These are phyloP conservation scores for Penicillium sp. DNA, from an alignment of 2,329 filamentous ascomycete genomes.

Conservation along the genomic window DNA sequence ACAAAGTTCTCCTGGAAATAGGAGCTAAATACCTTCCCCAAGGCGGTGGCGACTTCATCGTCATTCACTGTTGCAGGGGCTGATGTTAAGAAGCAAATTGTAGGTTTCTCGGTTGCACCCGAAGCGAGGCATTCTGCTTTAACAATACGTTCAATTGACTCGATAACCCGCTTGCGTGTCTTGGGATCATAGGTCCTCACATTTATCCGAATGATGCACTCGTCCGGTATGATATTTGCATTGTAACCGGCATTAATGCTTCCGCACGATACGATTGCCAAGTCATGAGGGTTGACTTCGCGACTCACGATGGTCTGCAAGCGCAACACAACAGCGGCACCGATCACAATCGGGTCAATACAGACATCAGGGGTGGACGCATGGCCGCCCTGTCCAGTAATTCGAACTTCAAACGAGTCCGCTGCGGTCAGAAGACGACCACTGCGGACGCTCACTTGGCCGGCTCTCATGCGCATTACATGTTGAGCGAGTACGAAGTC, in stretches of 20 bases:
- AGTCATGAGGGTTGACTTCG: conserved; percentile 41
- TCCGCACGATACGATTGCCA: conserved; percentile 47
- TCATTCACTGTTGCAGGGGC: background rate
- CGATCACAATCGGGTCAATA: conserved; percentile 51
- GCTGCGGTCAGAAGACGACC: conserved; percentile 38
- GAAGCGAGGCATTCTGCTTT: background rate
- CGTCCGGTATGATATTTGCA: conserved; percentile 49
- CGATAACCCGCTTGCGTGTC: background rate
- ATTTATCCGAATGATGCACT: conserved; percentile 43
- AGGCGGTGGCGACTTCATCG: background rate
- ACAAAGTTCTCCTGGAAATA: background rate
- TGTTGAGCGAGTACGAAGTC: conserved; percentile 58
- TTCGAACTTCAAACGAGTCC: conserved; percentile 39
- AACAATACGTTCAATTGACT: background rate
- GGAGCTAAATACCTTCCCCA: background rate
- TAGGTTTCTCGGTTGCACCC: background rate
- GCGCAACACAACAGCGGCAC: conserved; percentile 41
- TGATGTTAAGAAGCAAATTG: background rate
- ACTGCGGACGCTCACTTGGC: conserved; percentile 32
- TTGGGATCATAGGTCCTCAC: conserved; percentile 21
- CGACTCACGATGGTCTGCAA: conserved; percentile 43
- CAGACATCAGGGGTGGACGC: conserved; percentile 43
- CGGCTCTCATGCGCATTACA: conserved; percentile 45
- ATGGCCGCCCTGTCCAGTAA: conserved; percentile 48
- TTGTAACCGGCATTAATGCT: conserved; percentile 45